Conservation (phyloP, 2,329 filamentous ascomycete species). For the Capronia americana region DNA sequence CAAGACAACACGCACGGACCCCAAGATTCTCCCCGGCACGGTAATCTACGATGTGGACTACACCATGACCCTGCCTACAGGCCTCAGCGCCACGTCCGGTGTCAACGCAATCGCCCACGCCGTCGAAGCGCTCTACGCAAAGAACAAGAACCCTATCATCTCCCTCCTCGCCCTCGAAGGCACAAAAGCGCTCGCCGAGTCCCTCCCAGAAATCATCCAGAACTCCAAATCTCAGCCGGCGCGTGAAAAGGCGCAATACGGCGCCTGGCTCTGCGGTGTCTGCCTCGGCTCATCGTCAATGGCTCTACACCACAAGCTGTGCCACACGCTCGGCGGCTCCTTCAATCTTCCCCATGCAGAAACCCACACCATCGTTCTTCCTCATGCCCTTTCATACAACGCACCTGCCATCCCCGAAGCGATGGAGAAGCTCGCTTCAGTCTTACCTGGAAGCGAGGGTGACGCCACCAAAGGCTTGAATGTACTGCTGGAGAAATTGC, state of each 20-base stretch:
- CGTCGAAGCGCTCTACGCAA: conserved; percentile 69
- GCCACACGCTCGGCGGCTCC: conserved; percentile 68
- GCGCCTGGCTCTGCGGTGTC: conserved; percentile 69
- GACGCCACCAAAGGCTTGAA: conserved; percentile 66
- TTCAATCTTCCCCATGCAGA: conserved; percentile 70
- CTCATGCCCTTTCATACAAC: conserved; percentile 69
- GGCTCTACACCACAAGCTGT: conserved; percentile 72
- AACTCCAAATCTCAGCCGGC: conserved; percentile 54
- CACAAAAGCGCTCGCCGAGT: conserved; percentile 58
- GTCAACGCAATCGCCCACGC: conserved; percentile 71
- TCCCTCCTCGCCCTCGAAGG: conserved; percentile 65
- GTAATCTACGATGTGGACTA: conserved; percentile 71
- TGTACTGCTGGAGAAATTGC: conserved; percentile 59
- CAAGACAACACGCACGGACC: conserved; percentile 65
- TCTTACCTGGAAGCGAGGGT: conserved; percentile 62
- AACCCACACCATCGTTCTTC: conserved; percentile 68
- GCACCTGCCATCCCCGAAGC: conserved; percentile 60
- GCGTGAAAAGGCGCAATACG: conserved; percentile 63
- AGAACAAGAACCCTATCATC: conserved; percentile 66
- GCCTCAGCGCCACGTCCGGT: conserved; percentile 63
- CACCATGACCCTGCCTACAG: conserved; percentile 63
- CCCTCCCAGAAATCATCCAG: conserved; percentile 61
- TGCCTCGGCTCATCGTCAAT: conserved; percentile 67
- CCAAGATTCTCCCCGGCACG: conserved; percentile 64
- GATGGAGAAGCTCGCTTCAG: conserved; percentile 61